These are phyloP conservation scores for Medicago ruthenica DNA, from an alignment of 306 rosid genomes.

Conservation along the genomic window DNA sequence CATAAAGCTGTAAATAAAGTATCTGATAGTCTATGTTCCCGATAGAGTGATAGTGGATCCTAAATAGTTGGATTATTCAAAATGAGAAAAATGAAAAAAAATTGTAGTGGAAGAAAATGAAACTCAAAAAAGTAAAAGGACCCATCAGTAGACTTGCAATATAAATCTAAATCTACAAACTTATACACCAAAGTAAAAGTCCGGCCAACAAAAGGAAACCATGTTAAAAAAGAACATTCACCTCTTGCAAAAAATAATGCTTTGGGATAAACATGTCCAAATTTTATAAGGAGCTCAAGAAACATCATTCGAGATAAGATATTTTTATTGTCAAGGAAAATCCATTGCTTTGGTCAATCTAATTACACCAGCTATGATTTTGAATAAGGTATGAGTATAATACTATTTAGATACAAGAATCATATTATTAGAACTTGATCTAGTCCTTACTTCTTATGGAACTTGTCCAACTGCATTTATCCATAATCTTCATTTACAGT, in stretches of 20 bases:
- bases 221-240: neutral
- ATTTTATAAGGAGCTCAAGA: no score
- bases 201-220: neutral
- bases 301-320: no score
- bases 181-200: neutral
- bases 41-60: neutral
- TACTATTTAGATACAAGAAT: no score
- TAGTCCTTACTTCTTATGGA: no score
- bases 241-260: no score
- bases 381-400: no score
- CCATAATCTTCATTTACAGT: slow-evolving; percentile 8
- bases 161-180: slow-evolving; percentile 23
- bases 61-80: slow-evolving; percentile 26
- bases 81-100: neutral
- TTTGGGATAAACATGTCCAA: no score
- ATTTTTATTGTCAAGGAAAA: no score
- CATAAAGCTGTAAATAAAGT: slow-evolving; percentile 29
- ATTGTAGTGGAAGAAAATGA: slow-evolving; percentile 17
- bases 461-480: neutral
- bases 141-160: slow-evolving; percentile 28
- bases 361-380: no score
- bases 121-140: slow-evolving; percentile 9
- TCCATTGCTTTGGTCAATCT: no score
- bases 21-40: slow-evolving; percentile 16
- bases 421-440: neutral